Evolutionary conservation across 2,329 filamentous ascomycete species (phyloP).

Genomic region (Rhexocercosporidium sp.): DNA sequence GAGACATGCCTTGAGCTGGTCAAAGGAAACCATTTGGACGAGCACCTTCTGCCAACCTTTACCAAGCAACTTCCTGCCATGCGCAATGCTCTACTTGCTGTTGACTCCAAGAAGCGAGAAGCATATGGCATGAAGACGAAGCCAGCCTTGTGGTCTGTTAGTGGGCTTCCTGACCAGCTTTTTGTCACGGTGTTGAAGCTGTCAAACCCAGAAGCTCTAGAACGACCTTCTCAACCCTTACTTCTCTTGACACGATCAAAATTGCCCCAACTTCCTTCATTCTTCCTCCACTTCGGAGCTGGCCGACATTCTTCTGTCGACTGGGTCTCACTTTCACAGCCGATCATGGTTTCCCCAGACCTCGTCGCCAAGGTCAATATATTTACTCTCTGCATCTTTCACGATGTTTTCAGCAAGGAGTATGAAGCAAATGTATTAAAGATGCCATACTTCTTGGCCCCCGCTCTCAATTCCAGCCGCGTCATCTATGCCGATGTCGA

Average conservation of each 20-base stretch:
- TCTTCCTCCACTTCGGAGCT: constrained; percentile 74
- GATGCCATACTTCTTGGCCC: constrained; percentile 85
- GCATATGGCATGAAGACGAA: constrained; percentile 81
- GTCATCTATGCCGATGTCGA: constrained; percentile 14
- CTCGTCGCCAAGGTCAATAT: constrained; percentile 62
- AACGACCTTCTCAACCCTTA: constrained; percentile 65
- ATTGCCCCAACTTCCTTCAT: constrained; percentile 68
- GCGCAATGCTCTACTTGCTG: constrained; percentile 84
- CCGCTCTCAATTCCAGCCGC: constrained; percentile 47
- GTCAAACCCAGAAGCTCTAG: constrained; percentile 58
- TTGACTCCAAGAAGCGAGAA: constrained; percentile 77
- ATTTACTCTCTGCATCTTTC: constrained; percentile 79
- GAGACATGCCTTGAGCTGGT: constrained; percentile 76
- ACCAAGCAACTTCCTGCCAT: constrained; percentile 75
- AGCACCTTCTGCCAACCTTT: constrained; percentile 75
- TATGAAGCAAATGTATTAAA: constrained; percentile 68
- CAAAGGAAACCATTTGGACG: constrained; percentile 70
- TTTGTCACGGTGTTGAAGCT: constrained; percentile 69
- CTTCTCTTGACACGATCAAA: constrained; percentile 71
- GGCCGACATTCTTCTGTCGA: constrained; percentile 63
- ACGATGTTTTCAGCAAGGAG: constrained; percentile 87
- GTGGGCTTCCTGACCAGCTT: constrained; percentile 56
- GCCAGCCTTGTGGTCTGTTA: constrained; percentile 71
- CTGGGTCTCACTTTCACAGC: constrained; percentile 49
- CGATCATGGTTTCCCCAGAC: constrained; percentile 50